A percentile compares a stretch with the other conserved stretches of the same genome.
phyloP scores from a whole-genome alignment of 495 filamentous ascomycete genomes.

The Astrothelium macrocarpum region DNA sequence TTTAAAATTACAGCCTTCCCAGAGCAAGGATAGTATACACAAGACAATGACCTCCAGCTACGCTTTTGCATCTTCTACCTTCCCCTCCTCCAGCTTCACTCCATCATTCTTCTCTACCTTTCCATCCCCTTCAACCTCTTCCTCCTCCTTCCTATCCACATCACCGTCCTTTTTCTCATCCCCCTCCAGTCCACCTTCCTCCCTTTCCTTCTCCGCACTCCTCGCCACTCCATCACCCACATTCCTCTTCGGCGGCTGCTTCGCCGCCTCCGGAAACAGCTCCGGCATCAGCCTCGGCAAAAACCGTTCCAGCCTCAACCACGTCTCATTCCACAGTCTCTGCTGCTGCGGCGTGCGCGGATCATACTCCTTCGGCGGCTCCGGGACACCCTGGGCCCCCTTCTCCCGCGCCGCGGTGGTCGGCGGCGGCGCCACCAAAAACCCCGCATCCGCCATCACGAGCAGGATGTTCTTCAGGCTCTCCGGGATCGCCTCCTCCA shows the following conservation, averaged over 20 bases:
- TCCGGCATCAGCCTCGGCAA: conserved; percentile 59
- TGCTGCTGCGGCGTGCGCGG: conserved; percentile 37
- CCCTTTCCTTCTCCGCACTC: conserved; percentile 3
- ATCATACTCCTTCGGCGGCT: conserved; percentile 36
- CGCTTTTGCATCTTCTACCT: conserved; percentile 15
- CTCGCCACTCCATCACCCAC: background rate
- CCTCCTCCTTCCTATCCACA: conserved; percentile 13
- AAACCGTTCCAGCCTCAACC: conserved; percentile 84
- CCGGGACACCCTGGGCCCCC: background rate
- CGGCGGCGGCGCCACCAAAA: conserved; percentile 56
- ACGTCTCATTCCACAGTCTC: conserved; percentile 68
- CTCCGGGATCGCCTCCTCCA: conserved; percentile 91
- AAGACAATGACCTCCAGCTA: conserved; percentile 5
- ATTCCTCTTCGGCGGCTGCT: conserved; percentile 13
- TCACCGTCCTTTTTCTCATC: no score
- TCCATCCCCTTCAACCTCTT: conserved; percentile 6
- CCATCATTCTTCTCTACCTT: conserved; percentile 4
- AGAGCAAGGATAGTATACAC: background rate
- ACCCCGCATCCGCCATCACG: conserved; percentile 87
- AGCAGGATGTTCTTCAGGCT: conserved; percentile 92
- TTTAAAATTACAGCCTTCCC: background rate
- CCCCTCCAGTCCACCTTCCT: conserved; percentile 9
- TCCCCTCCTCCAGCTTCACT: conserved; percentile 4
- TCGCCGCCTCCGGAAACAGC: conserved; percentile 34
- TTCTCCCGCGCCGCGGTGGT: conserved; percentile 4